Conservation (phyloP, 176 grass and related monocot species). For the Oropetium thomaeum region DNA sequence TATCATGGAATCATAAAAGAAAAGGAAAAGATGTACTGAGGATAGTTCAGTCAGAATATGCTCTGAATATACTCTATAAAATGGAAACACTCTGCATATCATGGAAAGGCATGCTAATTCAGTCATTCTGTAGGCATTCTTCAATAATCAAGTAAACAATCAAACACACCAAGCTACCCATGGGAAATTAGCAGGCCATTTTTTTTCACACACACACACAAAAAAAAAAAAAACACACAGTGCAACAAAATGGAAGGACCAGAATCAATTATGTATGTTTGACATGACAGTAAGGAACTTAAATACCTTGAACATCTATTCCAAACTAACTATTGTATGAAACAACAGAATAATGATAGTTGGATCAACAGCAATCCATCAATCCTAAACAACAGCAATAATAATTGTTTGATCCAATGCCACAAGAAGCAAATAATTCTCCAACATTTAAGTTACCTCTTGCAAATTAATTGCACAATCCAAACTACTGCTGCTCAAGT, state of each 20-base stretch:
- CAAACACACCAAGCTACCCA: background rate
- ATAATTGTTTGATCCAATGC: background rate
- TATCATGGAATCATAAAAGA: background rate
- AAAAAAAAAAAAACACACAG: background rate
- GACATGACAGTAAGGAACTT: background rate
- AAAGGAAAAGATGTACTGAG: no score
- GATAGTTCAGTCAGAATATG: background rate
- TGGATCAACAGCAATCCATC: background rate
- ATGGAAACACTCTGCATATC: background rate
- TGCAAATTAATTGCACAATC: background rate
- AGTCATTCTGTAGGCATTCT: background rate
- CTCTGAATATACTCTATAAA: background rate
- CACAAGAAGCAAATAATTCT: background rate
- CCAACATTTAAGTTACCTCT: background rate
- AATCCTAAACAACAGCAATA: background rate
- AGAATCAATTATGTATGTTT: background rate
- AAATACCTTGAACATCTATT: no score
- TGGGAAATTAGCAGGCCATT: background rate
- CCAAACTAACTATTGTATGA: background rate
- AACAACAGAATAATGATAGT: background rate
- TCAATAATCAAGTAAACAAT: background rate
- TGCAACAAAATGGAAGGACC: no score
- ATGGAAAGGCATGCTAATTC: background rate
- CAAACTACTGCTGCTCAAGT: background rate
- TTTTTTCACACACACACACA: no score